phyloP scores from a whole-genome alignment of 495 filamentous ascomycete genomes.

The Lepraria neglecta region DNA sequence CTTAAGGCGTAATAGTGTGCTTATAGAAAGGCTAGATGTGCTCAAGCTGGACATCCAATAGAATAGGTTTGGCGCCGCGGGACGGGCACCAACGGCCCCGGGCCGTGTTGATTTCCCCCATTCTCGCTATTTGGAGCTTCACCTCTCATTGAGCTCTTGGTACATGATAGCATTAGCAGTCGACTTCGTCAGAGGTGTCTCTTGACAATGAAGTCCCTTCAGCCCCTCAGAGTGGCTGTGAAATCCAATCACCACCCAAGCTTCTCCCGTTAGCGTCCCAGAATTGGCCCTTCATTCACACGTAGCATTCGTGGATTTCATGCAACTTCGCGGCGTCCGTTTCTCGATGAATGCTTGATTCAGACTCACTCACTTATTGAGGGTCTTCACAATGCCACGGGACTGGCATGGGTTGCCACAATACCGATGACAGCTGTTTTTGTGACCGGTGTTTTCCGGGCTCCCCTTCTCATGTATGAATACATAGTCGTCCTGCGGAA shows the following conservation, averaged over 20 bases:
- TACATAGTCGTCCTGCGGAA: conserved; percentile 39
- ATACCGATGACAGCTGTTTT: conserved; percentile 64
- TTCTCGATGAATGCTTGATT: conserved; percentile 42
- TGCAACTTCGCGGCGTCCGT: conserved; percentile 36
- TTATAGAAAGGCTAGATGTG: too few species aligned
- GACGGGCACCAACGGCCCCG: not conserved
- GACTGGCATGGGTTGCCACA: conserved; percentile 62
- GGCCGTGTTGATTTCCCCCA: not conserved
- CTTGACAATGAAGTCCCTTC: not conserved
- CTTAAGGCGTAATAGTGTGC: not conserved
- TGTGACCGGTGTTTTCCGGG: conserved; percentile 51
- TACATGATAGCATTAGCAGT: too few species aligned
- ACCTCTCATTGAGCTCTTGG: too few species aligned
- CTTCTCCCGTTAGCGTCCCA: not conserved
- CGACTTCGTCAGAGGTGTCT: too few species aligned
- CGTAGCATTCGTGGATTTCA: conserved; percentile 39
- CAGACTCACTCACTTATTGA: conserved; percentile 52
- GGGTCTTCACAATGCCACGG: conserved; percentile 51
- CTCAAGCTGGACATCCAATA: not conserved
- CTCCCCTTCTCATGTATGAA: conserved; percentile 54
- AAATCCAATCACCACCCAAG: not conserved
- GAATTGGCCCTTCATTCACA: not conserved
- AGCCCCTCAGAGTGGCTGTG: too few species aligned
- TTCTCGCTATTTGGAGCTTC: not conserved
- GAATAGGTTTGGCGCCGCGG: not conserved